phyloP scores from a whole-genome alignment of 2,329 filamentous ascomycete species.

The Fusarium incarnatum region DNA sequence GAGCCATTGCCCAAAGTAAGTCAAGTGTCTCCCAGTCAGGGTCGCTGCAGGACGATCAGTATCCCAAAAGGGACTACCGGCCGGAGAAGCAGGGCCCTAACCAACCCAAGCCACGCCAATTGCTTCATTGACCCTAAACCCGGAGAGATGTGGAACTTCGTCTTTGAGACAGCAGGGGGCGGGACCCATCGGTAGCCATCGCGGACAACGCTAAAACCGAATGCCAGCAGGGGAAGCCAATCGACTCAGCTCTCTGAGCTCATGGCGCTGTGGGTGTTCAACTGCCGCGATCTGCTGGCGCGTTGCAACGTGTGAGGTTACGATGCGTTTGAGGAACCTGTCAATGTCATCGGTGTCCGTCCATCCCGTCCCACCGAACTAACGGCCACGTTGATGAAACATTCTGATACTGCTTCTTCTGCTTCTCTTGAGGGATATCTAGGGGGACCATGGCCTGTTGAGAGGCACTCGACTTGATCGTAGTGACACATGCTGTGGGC shows the following conservation, averaged over 20 bases:
- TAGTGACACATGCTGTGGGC: slow-evolving; percentile 30
- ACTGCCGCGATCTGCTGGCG: slow-evolving; percentile 46
- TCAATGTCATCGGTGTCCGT: slow-evolving; percentile 31
- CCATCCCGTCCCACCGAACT: slow-evolving; percentile 18
- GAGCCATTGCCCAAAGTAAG: slow-evolving; percentile 41
- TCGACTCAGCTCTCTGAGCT: slow-evolving; percentile 40
- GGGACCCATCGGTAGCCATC: slow-evolving; percentile 47
- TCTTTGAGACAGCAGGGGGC: slow-evolving; percentile 42
- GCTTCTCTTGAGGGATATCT: not conserved
- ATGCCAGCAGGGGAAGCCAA: slow-evolving; percentile 36
- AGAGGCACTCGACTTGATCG: slow-evolving; percentile 27
- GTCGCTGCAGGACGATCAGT: slow-evolving; percentile 43
- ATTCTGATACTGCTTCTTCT: slow-evolving; percentile 14
- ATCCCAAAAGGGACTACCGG: slow-evolving; percentile 45
- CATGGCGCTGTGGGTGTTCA: slow-evolving; percentile 42
- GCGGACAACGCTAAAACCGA: slow-evolving; percentile 42
- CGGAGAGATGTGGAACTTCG: slow-evolving; percentile 41
- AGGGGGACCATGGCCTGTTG: slow-evolving; percentile 10
- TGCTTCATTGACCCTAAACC: slow-evolving; percentile 43
- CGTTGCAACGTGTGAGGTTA: slow-evolving; percentile 43
- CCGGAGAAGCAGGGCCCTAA: slow-evolving; percentile 43
- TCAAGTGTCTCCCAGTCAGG: slow-evolving; percentile 43
- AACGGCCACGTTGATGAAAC: slow-evolving; percentile 28
- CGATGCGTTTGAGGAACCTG: slow-evolving; percentile 39
- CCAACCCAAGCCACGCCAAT: slow-evolving; percentile 38